Evolutionary conservation across 202 grass and related monocot species (phyloP).

Genomic region (Schoenoplectus tabernaemontani): DNA sequence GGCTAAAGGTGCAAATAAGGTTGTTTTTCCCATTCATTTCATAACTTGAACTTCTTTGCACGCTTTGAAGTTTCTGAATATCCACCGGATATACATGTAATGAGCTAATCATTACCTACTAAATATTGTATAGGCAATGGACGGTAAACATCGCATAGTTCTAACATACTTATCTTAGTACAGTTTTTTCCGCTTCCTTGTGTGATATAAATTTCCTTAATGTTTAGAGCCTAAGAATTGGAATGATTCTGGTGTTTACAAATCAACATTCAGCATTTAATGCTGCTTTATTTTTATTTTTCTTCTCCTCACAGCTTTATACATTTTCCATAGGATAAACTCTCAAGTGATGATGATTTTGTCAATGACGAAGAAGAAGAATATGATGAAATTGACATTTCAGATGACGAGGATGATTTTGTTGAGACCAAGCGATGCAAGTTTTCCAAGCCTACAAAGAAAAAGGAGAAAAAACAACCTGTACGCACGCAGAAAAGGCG

Average conservation of each 20-base stretch:
- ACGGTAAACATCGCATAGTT: background rate
- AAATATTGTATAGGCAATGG: background rate
- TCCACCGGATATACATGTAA: background rate
- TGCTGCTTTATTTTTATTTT: background rate
- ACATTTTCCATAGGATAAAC: slow-evolving; percentile 41
- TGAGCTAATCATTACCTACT: background rate
- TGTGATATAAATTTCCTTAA: background rate
- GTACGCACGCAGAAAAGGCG: slow-evolving; percentile 44
- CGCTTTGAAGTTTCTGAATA: background rate
- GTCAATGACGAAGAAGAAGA: slow-evolving; percentile 26
- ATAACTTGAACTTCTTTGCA: background rate
- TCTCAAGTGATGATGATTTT: slow-evolving; percentile 58
- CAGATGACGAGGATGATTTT: slow-evolving; percentile 61
- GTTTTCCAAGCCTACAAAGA: slow-evolving; percentile 50
- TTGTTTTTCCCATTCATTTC: slow-evolving; percentile 12
- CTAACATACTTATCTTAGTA: background rate
- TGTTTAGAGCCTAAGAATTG: background rate
- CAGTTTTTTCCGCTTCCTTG: too few species aligned
- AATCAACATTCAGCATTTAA: background rate
- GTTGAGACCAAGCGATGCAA: slow-evolving; percentile 51
- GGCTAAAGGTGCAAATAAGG: slow-evolving; percentile 68
- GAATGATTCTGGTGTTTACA: background rate
- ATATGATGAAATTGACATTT: slow-evolving; percentile 62
- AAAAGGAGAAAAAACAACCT: slow-evolving; percentile 46
- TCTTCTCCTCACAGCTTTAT: background rate